Conservation (phyloP, 108 stramenopile genomes). For the Pseudonitzschia multiseries region DNA sequence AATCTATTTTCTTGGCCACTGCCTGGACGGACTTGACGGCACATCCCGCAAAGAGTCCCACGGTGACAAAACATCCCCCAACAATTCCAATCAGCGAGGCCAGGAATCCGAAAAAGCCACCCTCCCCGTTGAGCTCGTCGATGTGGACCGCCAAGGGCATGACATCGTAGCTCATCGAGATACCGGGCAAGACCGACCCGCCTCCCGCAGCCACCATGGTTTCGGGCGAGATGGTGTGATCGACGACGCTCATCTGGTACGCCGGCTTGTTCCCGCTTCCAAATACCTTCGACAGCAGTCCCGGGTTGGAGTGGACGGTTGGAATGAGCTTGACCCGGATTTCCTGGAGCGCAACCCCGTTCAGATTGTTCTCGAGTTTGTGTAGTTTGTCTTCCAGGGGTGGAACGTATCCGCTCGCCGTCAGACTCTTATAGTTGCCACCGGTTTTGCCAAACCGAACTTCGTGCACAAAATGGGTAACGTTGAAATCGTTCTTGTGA, state of each 20-base stretch:
- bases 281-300: slow-evolving; percentile 18
- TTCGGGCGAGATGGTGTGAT: slow-evolving; percentile 72
- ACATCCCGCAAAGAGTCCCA: slow-evolving; percentile 70
- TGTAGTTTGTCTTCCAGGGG: slow-evolving; percentile 55
- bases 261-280: slow-evolving; percentile 19
- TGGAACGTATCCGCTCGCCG: slow-evolving; percentile 35
- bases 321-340: slow-evolving; percentile 74
- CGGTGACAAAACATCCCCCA: slow-evolving; percentile 87
- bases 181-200: slow-evolving; percentile 54
- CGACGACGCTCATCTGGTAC: slow-evolving; percentile 62
- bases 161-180: slow-evolving; percentile 74
- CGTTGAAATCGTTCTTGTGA: slow-evolving; percentile 32
- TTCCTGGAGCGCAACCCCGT: slow-evolving; percentile 65
- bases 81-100: slow-evolving; percentile 79
- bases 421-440: slow-evolving; percentile 4
- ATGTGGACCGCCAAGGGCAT: slow-evolving; percentile 79
- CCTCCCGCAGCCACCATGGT: slow-evolving; percentile 58
- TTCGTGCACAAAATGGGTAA: slow-evolving; percentile 71
- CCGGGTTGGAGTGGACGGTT: slow-evolving; percentile 52
- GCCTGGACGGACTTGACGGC: slow-evolving; percentile 71
- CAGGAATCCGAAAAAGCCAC: slow-evolving; percentile 63
- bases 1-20: slow-evolving; percentile 83
- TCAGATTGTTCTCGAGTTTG: slow-evolving; percentile 62
- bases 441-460: slow-evolving; percentile 74
- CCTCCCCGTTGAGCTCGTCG: slow-evolving; percentile 54